Conservation (phyloP, 1,139 yeast genomes). For the Yamadazyma diospyri region DNA sequence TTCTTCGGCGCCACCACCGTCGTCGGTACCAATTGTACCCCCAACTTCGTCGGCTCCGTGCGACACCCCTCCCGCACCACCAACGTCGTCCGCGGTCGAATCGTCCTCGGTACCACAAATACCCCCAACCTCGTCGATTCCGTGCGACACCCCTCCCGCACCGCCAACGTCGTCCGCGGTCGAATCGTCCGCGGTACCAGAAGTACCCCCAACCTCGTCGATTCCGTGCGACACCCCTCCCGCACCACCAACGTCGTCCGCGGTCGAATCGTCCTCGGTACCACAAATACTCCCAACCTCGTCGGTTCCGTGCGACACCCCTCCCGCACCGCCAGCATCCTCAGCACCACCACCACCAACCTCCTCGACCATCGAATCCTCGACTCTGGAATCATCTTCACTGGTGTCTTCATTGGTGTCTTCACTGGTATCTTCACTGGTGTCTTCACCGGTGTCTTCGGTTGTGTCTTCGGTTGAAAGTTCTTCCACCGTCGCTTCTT, state of each 20-base stretch:
- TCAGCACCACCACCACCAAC: background rate
- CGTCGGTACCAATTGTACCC: background rate
- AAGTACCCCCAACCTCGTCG: background rate
- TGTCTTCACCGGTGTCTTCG: background rate
- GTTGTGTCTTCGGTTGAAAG: constrained; percentile 2
- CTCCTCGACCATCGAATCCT: background rate
- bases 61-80: background rate
- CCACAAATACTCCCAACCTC: too few relatives aligned
- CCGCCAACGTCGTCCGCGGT: background rate
- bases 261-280: too few relatives aligned
- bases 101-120: too few relatives aligned
- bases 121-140: background rate
- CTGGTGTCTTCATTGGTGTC: constrained; percentile 5
- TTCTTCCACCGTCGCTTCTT: too few relatives aligned
- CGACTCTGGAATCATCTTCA: background rate
- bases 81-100: background rate
- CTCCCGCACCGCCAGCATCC: too few relatives aligned
- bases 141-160: background rate
- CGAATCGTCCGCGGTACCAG: constrained; percentile 7
- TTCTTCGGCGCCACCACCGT: background rate
- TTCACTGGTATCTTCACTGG: constrained; percentile 1
- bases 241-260: too few relatives aligned
- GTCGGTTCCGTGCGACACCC: too few relatives aligned
- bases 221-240: too few relatives aligned
- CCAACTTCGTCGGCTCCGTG: constrained; percentile 1